phyloP scores from a whole-genome alignment of 2,329 filamentous ascomycete genomes.

The Camillea tinctor region DNA sequence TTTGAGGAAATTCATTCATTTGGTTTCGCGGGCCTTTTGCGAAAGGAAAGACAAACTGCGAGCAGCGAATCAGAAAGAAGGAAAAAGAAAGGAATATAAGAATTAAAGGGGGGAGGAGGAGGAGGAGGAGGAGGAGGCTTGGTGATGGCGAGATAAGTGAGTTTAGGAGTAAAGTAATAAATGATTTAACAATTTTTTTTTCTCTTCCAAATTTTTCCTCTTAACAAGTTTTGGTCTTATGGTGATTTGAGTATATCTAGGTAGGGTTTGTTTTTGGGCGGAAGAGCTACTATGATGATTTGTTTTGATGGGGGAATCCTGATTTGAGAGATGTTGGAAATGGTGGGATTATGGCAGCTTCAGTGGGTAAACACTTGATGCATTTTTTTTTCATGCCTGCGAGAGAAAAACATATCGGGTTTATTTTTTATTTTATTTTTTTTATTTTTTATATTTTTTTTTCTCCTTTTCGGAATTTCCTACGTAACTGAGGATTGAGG shows the following conservation, averaged over 20 bases:
- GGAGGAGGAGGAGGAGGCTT: not conserved
- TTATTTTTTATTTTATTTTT: no score
- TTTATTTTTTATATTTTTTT: no score
- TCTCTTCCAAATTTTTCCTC: not conserved
- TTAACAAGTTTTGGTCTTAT: not conserved
- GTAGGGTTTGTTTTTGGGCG: no score
- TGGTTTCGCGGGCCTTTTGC: not conserved
- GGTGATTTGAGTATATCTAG: not conserved
- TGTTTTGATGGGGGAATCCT: no score
- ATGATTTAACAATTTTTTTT: not conserved
- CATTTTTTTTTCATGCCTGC: no score
- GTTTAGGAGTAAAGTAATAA: not conserved
- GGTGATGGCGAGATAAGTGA: not conserved
- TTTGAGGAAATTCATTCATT: not conserved
- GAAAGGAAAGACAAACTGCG: not conserved
- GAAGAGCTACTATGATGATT: no score
- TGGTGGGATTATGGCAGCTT: no score
- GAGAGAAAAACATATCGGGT: no score
- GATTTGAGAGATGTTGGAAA: no score
- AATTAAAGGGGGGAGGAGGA: not conserved
- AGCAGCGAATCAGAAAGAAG: not conserved
- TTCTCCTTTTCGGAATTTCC: no score
- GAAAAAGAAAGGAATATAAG: not conserved
- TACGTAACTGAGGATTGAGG: no score
- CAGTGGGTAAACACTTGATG: no score